Percentiles rank a stretch among this genome's conserved stretches.
Conservation (phyloP, 805 yeast genomes). For the Blastobotrys americana region DNA sequence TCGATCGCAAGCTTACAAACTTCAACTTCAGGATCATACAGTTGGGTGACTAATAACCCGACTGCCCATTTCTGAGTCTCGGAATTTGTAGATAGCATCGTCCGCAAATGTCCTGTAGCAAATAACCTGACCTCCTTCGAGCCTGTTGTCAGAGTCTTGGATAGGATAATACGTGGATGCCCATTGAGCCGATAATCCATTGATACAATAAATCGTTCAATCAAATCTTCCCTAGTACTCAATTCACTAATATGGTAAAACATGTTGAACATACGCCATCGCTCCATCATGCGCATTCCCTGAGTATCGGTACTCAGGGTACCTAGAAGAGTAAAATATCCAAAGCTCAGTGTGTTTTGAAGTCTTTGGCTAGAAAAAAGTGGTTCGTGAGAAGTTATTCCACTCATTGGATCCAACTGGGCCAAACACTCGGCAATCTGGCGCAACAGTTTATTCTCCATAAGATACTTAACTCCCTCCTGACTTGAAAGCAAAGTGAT, state of each 20-base stretch:
- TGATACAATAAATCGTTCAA: constrained; percentile 50
- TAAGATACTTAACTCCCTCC: constrained; percentile 60
- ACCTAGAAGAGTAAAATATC: constrained; percentile 76
- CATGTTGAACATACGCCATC: constrained; percentile 81
- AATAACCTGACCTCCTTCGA: constrained; percentile 44
- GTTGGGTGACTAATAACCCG: constrained; percentile 51
- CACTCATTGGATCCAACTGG: constrained; percentile 74
- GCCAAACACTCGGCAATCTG: constrained; percentile 87
- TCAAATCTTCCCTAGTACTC: constrained; percentile 48
- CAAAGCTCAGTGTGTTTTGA: constrained; percentile 58
- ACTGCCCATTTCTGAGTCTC: constrained; percentile 39
- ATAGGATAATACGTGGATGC: constrained; percentile 60
- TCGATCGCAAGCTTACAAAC: constrained; percentile 53
- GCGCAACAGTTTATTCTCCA: constrained; percentile 70
- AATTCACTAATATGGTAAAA: constrained; percentile 61
- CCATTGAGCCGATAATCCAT: constrained; percentile 54
- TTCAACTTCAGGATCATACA: constrained; percentile 57
- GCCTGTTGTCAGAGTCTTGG: constrained; percentile 55
- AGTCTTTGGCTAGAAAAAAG: constrained; percentile 56
- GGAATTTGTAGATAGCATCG: constrained; percentile 29
- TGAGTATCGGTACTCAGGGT: constrained; percentile 49
- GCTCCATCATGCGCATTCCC: constrained; percentile 65
- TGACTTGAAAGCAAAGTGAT: constrained; percentile 53
- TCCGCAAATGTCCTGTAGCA: constrained; percentile 50
- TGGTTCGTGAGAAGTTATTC: constrained; percentile 65